Percentiles rank a stretch among this genome's conserved stretches.
Conservation (phyloP, 108 stramenopile genomes). For the Cyclotella choctawhatcheeana region DNA sequence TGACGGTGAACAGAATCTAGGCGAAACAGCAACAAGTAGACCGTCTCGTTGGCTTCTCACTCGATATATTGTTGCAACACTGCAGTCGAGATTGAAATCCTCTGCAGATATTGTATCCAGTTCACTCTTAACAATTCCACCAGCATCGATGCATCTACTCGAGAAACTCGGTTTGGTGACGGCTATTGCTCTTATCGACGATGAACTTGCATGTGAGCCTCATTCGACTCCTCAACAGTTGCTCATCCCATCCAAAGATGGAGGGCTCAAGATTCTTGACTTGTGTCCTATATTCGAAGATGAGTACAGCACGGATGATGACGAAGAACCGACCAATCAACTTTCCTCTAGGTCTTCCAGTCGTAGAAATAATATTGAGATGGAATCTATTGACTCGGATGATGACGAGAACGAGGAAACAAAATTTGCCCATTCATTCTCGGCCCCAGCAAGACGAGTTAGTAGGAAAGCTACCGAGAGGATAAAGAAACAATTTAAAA, state of each 20-base stretch:
- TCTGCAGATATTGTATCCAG: constrained; percentile 3
- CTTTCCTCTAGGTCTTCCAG: neutral
- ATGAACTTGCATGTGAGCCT: constrained; percentile 85
- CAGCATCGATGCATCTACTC: constrained; percentile 70
- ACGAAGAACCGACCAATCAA: constrained; percentile 31
- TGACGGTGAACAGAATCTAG: no score
- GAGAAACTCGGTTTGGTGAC: constrained; percentile 86
- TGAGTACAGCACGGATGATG: constrained; percentile 25
- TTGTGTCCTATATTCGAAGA: constrained; percentile 69
- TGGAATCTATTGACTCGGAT: constrained; percentile 32
- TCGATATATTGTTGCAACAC: constrained; percentile 69
- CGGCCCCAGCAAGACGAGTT: constrained; percentile 32
- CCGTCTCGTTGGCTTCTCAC: constrained; percentile 37
- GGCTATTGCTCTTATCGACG: constrained; percentile 80
- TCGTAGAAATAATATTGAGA: constrained; percentile 16
- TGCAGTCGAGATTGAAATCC: constrained; percentile 53
- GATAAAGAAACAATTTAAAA: constrained; percentile 16
- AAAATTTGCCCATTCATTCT: constrained; percentile 36
- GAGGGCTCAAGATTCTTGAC: constrained; percentile 84
- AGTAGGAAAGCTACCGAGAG: no score
- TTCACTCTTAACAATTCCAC: constrained; percentile 61
- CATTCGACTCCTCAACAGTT: constrained; percentile 85
- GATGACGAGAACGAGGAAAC: constrained; percentile 33
- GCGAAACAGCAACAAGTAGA: no score
- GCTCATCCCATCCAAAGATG: constrained; percentile 82